Percentiles rank a stretch among this genome's conserved stretches.
These are phyloP conservation scores for Aspergillus jensenii DNA, from an alignment of 2,329 filamentous ascomycete species.

Conservation along the genomic window DNA sequence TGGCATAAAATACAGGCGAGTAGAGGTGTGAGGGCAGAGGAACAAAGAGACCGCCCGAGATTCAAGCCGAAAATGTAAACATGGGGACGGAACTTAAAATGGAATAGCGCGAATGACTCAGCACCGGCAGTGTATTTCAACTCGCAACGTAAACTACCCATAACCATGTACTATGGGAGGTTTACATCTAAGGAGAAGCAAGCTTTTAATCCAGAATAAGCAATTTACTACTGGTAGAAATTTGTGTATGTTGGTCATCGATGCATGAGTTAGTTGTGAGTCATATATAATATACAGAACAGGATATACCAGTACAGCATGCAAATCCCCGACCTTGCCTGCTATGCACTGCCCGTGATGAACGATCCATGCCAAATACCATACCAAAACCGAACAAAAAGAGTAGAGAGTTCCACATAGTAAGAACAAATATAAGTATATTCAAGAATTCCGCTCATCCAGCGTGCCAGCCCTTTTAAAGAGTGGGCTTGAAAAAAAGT, in stretches of 20 bases:
- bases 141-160: too few relatives aligned
- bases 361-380: constrained; percentile 23
- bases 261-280: constrained; percentile 26
- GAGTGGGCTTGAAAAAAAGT: constrained; percentile 24
- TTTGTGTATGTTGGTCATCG: constrained; percentile 16
- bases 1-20: constrained; percentile 9
- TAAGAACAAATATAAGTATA: constrained; percentile 7
- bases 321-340: constrained; percentile 27
- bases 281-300: constrained; percentile 31
- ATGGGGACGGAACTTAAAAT: constrained; percentile 7
- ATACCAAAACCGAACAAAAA: constrained; percentile 12
- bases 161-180: too few relatives aligned
- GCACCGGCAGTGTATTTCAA: not conserved
- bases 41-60: not conserved
- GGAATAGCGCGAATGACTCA: constrained; percentile 6
- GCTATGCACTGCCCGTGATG: constrained; percentile 32
- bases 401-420: constrained; percentile 40
- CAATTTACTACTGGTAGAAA: not conserved
- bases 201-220: not conserved
- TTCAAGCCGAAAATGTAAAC: constrained; percentile 28
- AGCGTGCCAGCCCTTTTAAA: constrained; percentile 25
- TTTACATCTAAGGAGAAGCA: not conserved
- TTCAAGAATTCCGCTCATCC: constrained; percentile 30
- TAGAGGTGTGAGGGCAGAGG: not conserved
- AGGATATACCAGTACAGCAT: constrained; percentile 24